Base-by-base conservation (phyloP, 2,329 filamentous ascomycete genomes). In the Talaromyces sp. region DNA sequence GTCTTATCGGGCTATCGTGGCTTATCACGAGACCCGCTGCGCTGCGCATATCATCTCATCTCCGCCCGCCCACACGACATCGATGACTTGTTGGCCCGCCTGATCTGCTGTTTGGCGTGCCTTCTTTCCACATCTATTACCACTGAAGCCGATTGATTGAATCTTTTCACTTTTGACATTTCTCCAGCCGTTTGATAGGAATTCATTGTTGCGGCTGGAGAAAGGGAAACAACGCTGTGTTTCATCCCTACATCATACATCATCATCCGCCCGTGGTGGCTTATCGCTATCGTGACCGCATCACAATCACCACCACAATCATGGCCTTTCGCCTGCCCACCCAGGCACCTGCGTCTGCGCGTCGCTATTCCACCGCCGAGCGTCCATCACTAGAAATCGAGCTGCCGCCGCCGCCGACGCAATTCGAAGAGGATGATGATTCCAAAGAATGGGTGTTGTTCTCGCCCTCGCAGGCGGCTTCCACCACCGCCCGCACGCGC, bases 391-490 rank as follows among this genome's bases (percentile, higher is more conserved):
- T 74, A 28, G 68, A 74, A 42, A 65, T 69, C 42, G 66, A 31
- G 50, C 10, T 27, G 30, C 23, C 31, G 16, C 10, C 14, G n/a
- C 18, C 16, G 51, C 12, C 27, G 31, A 30, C 8, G n/a, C 34
- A 28, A 27, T 42, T 47, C 56, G 14, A 51, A 10, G 78, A 87
- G 7, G 78, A 87, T 63, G 87, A 90, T 64, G 89, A 93, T 66
- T 89, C 91, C 12, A 89, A 95, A 76, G 94, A 96, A 84, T 99
- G 95, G 95, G 89, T 98, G 60, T 86, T 99, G 66, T 99, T 99
- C 81, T 91, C 92, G 7, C 91, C 91, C 1, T 83, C 83, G 8
- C 87, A 87, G 65, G 84, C 82, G 63, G 79, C 81, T 36, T 88
- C 89, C 23, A 83, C 83, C 10, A 83, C 83, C 10, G 87, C 87